Evolutionary conservation across 257 asterid species (phyloP).

Genomic region (Solanum commersonii): DNA sequence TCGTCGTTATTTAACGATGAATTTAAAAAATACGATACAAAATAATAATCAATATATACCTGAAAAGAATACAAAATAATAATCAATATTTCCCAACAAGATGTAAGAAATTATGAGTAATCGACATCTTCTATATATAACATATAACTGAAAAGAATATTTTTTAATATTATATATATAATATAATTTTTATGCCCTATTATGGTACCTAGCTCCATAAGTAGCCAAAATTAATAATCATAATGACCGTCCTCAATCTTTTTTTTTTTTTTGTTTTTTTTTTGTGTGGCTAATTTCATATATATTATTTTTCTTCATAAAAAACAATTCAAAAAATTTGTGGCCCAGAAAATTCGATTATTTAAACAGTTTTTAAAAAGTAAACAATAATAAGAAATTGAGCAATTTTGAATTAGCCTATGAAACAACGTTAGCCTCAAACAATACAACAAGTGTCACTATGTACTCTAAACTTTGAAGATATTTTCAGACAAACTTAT

Average conservation of each 20-base stretch:
- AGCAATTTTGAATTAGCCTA: background rate
- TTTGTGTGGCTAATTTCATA: background rate
- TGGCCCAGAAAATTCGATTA: background rate
- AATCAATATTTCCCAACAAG: no score
- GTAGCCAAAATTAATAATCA: background rate
- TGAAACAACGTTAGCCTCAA: background rate
- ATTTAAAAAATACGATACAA: no score
- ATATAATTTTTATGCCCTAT: background rate
- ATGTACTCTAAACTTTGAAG: background rate
- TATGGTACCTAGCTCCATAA: no score
- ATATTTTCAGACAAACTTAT: background rate
- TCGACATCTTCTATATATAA: no score
- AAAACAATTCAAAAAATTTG: background rate
- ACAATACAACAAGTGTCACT: background rate
- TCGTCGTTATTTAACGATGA: fast-evolving
- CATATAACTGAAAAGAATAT: no score
- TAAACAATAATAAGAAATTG: background rate
- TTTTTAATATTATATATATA: no score
- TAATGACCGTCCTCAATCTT: background rate
- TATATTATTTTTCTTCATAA: background rate
- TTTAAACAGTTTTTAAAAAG: background rate
- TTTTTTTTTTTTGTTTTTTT: background rate
- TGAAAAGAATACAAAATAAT: no score
- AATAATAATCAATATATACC: no score
- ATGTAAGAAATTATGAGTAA: no score